Percentiles rank a stretch among this genome's conserved stretches.
phyloP scores from a whole-genome alignment of 345 rosid genomes.

The Melaleuca alternifolia region DNA sequence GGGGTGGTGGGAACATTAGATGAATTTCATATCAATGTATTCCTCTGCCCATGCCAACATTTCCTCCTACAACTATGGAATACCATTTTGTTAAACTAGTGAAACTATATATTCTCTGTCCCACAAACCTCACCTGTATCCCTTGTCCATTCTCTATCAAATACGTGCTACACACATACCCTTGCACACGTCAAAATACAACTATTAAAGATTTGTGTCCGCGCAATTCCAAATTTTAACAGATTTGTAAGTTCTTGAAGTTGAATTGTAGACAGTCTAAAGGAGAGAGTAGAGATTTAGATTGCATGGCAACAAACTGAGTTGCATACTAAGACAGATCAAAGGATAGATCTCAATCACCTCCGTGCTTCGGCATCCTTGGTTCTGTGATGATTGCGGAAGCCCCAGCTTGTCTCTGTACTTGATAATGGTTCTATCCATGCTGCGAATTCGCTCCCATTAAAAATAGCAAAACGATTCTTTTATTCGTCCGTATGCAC shows the following conservation, averaged over 20 bases:
- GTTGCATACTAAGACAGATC: background rate
- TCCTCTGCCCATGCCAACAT: too few species aligned
- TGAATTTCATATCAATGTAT: too few species aligned
- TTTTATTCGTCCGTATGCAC: background rate
- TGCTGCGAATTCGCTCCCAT: slow-evolving; percentile 7
- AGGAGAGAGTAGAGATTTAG: background rate
- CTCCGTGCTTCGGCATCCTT: slow-evolving; percentile 18
- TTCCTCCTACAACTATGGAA: too few species aligned
- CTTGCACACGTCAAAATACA: too few species aligned
- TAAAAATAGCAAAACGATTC: background rate
- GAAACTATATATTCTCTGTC: too few species aligned
- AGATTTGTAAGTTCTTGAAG: background rate
- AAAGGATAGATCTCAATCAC: slow-evolving; percentile 7
- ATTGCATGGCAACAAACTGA: background rate
- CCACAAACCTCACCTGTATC: too few species aligned
- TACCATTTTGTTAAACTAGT: too few species aligned
- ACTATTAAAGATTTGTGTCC: too few species aligned
- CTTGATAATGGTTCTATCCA: slow-evolving; percentile 32
- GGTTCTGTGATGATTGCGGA: slow-evolving; percentile 8
- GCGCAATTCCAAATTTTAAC: too few species aligned
- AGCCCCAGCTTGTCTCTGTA: slow-evolving; percentile 31
- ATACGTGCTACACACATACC: too few species aligned
- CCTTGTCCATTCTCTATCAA: too few species aligned
- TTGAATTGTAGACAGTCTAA: background rate
- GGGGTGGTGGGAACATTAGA: too few species aligned